Conservation (phyloP, 2,329 filamentous ascomycete species). For the Meredithiella fracta region DNA sequence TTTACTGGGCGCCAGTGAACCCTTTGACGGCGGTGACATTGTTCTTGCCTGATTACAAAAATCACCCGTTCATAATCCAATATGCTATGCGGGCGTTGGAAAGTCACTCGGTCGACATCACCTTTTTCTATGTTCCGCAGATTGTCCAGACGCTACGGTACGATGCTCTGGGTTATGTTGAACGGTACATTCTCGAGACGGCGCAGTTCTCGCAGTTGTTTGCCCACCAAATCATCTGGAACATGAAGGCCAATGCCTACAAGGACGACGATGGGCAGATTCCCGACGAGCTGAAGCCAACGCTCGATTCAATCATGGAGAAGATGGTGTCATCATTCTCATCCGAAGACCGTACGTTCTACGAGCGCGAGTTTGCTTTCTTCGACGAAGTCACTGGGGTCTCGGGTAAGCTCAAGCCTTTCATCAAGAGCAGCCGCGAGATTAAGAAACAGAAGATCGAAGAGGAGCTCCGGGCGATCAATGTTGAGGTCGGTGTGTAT, state of each 20-base stretch:
- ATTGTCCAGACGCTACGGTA: slow-evolving; percentile 92
- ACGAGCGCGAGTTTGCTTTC: slow-evolving; percentile 90
- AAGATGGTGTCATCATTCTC: slow-evolving; percentile 74
- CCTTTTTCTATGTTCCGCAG: slow-evolving; percentile 97
- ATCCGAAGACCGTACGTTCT: slow-evolving; percentile 63
- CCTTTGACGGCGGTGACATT: slow-evolving; percentile 86
- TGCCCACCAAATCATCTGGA: slow-evolving; percentile 99
- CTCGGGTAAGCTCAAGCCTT: slow-evolving; percentile 86
- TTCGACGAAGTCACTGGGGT: slow-evolving; percentile 93
- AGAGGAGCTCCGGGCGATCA: slow-evolving; percentile 91
- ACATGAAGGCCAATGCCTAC: slow-evolving; percentile 98
- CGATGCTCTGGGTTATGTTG: slow-evolving; percentile 83
- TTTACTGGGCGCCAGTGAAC: slow-evolving; percentile 87
- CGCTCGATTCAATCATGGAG: slow-evolving; percentile 74
- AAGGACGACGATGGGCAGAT: slow-evolving; percentile 88
- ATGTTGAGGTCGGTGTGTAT: slow-evolving; percentile 94
- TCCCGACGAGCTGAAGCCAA: slow-evolving; percentile 84
- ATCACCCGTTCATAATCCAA: slow-evolving; percentile 85
- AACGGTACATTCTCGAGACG: slow-evolving; percentile 91
- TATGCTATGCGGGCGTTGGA: slow-evolving; percentile 94
- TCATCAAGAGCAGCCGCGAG: slow-evolving; percentile 79
- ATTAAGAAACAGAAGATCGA: slow-evolving; percentile 99
- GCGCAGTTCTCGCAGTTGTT: slow-evolving; percentile 96
- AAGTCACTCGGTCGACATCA: slow-evolving; percentile 87
- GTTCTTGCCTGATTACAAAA: slow-evolving; percentile 78